Conservation (phyloP, 306 rosid species). For the Senna siamea region DNA sequence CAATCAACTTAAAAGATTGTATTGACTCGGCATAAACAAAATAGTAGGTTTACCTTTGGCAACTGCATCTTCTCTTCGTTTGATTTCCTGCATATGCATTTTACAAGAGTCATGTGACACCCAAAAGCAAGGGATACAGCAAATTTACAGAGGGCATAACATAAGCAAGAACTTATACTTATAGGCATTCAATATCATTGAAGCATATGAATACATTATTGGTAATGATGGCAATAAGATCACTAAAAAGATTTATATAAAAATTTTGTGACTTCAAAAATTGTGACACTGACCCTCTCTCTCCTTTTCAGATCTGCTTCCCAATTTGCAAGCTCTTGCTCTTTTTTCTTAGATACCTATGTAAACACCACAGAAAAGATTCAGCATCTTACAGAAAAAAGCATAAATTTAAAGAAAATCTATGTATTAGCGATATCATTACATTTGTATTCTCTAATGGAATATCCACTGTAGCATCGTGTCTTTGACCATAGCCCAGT, state of each 20-base stretch:
- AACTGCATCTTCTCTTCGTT: conserved; percentile 87
- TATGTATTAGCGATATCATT: conserved; percentile 33
- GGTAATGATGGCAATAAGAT: conserved; percentile 34
- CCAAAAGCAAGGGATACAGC: conserved; percentile 30
- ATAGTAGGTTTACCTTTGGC: conserved; percentile 51
- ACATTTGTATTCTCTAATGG: conserved; percentile 82
- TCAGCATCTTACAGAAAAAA: conserved; percentile 28
- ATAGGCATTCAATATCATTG: conserved; percentile 8
- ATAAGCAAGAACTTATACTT: conserved; percentile 13
- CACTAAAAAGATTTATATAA: neutral
- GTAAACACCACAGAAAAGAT: conserved; percentile 37
- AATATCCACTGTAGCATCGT: conserved; percentile 92
- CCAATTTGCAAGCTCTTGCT: conserved; percentile 86
- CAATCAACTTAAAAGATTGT: conserved; percentile 10
- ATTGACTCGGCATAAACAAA: conserved; percentile 14
- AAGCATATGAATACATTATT: conserved; percentile 23
- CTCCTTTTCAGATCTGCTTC: conserved; percentile 87
- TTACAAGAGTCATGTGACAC: conserved; percentile 36
- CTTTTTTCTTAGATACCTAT: conserved; percentile 81
- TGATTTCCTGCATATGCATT: conserved; percentile 68
- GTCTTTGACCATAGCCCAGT: conserved; percentile 80
- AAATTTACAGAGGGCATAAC: conserved; percentile 28
- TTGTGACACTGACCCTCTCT: conserved; percentile 65
- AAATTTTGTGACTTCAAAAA: conserved; percentile 4
- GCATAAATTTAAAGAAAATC: conserved; percentile 19